Base-by-base conservation (phyloP, 345 rosid genomes). In the Euphorbia tirucalli region DNA sequence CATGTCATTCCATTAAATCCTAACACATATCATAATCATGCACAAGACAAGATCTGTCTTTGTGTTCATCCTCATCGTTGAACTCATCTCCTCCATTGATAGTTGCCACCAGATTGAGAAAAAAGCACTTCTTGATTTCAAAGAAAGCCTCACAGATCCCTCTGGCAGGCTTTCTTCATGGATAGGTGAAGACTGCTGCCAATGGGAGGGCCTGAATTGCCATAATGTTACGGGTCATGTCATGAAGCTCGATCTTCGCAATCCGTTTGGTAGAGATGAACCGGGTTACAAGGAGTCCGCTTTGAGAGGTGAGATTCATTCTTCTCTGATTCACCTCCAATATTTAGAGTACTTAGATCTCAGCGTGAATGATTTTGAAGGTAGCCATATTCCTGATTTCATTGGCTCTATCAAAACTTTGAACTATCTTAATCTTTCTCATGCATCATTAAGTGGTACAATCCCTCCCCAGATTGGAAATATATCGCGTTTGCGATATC, bases 381-480 rank as follows among this genome's bases (percentile, higher is more conserved):
- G 78, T 6, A 28, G 19, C 5, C 9, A 6, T 0, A 75, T 79
- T 14, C 76, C 79, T 1, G 31, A 31, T 0, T 75, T 71, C 27
- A 21, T 70, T 19, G 69, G 73, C 5, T 74, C 73, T 18, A 32
- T 79, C 1, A 22, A 41, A 7, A 50, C 66, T 3, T 16, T 79
- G 30, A 30, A 0, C 3, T 49, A 66, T 41, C 68, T 74, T 9
- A 44, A 74, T 25, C 70, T 74, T 55, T 66, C 67, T 16, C 0
- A 4, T 0, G 54, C 71, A 3, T 2, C 32, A 39, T 4, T 67
- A 11, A 21, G 6, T 37, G 79, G 76, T 0, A 14, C n/a, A 8
- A 27, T 79, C 19, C 73, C 75, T 28, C 2, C 46, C 19, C 66
- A 54, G 63, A 58, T 79, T 1, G 79, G 72, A 24, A 79, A 79